Conservation (phyloP, 305 asterid species). For the Solanum hybrid region DNA sequence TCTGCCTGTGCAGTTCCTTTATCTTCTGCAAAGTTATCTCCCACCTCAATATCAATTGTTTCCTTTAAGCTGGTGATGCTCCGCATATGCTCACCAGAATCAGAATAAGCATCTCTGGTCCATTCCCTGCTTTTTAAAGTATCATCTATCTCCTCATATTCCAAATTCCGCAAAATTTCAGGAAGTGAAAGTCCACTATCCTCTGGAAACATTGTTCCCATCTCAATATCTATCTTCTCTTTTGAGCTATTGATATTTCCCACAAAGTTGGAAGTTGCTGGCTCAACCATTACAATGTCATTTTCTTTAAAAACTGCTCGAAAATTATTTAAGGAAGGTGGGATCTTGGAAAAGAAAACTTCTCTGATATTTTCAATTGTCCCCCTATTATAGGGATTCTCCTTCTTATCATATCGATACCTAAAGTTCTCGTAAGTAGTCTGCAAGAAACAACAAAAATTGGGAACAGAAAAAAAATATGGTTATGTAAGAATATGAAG, state of each 20-base stretch:
- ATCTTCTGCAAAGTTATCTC: neutral
- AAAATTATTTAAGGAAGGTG: constrained; percentile 63
- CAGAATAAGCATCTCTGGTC: constrained; percentile 21
- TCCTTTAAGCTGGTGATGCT: neutral
- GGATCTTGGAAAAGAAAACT: constrained; percentile 62
- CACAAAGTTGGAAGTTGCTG: constrained; percentile 21
- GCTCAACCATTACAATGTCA: constrained; percentile 34
- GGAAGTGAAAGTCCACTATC: constrained; percentile 39
- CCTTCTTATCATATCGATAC: constrained; percentile 56
- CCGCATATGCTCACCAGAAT: neutral
- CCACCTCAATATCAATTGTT: neutral
- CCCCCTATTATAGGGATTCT: constrained; percentile 82
- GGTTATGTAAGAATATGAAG: neutral
- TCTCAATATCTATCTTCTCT: constrained; percentile 62
- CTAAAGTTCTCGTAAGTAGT: constrained; percentile 88
- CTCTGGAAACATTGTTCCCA: constrained; percentile 46
- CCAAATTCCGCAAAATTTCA: constrained; percentile 47
- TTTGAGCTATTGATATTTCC: constrained; percentile 37
- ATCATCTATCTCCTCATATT: constrained; percentile 48
- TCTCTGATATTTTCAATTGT: constrained; percentile 49
- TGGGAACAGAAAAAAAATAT: neutral
- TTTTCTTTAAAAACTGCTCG: constrained; percentile 44
- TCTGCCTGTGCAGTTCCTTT: neutral
- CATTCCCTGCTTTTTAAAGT: constrained; percentile 29
- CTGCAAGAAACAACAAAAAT: constrained; percentile 33